Evolutionary conservation across 257 asterid genomes (phyloP).

Genomic region (Solanum chmielewskii): DNA sequence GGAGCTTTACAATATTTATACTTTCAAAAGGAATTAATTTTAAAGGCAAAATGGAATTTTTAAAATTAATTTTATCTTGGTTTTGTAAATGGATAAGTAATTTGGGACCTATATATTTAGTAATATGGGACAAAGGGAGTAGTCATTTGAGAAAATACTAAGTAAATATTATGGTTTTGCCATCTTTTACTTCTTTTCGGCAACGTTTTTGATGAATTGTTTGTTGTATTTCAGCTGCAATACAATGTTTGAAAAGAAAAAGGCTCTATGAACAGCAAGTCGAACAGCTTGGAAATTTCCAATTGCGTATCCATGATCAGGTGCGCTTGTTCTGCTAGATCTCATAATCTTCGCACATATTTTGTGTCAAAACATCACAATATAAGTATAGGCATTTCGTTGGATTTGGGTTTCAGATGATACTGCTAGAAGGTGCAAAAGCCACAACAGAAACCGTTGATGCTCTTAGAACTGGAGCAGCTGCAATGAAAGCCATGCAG

Average conservation of each 20-base stretch:
- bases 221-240: conserved; percentile 42
- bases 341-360: neutral
- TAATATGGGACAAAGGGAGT: neutral
- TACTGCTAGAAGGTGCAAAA: conserved; percentile 81
- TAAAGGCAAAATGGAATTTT: neutral
- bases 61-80: neutral
- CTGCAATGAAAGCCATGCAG: conserved; percentile 91
- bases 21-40: neutral
- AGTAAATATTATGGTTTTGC: neutral
- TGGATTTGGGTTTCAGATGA: conserved; percentile 40
- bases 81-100: neutral
- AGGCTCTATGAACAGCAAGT: conserved; percentile 75
- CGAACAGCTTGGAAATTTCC: conserved; percentile 78
- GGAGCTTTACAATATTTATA: neutral
- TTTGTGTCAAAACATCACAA: neutral
- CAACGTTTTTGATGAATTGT: neutral
- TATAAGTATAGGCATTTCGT: neutral
- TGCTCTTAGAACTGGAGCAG: conserved; percentile 81
- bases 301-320: conserved; percentile 81
- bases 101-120: neutral
- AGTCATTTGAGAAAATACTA: neutral
- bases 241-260: conserved; percentile 75
- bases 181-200: neutral
- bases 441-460: conserved; percentile 88
- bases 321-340: conserved; percentile 15